These are phyloP conservation scores for Hericium erinaceus DNA, from an alignment of 768 basidiomycete genomes.

Conservation along the genomic window DNA sequence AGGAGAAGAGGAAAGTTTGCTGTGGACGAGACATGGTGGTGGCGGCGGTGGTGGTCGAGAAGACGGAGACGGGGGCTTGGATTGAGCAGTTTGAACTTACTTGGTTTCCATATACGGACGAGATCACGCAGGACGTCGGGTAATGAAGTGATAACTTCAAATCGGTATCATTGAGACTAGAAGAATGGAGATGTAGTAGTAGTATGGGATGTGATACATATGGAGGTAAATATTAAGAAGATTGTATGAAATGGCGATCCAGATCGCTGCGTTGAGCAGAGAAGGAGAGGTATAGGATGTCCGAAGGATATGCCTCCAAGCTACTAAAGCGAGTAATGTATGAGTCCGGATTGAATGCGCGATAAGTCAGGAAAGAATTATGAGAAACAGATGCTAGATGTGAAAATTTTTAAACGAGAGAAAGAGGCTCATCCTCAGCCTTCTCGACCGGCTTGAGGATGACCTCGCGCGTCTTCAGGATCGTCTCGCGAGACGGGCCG, in stretches of 20 bases:
- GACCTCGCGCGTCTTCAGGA: constrained; percentile 23
- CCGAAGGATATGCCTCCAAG: not conserved
- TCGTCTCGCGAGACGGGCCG: constrained; percentile 41
- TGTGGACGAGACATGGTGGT: constrained; percentile 14
- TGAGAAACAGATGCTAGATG: not conserved
- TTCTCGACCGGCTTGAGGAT: constrained; percentile 12
- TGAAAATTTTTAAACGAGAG: not conserved
- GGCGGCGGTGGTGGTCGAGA: not conserved
- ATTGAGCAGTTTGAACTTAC: too few species aligned
- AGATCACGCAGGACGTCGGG: too few species aligned
- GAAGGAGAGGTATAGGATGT: not conserved
- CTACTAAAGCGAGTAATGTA: not conserved
- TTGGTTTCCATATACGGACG: too few species aligned
- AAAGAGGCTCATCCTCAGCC: constrained; percentile 11
- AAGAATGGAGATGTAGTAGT: too few species aligned
- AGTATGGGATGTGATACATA: not conserved
- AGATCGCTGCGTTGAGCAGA: not conserved
- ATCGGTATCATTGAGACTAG: too few species aligned
- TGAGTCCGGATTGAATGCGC: not conserved
- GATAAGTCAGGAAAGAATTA: not conserved
- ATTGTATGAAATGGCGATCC: not conserved
- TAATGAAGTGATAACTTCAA: too few species aligned
- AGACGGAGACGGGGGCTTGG: not conserved
- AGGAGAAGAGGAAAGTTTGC: constrained; percentile 54
- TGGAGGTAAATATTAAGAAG: not conserved